Base-by-base conservation (phyloP, 2,329 filamentous ascomycete species). In the Microdochium bolleyi region DNA sequence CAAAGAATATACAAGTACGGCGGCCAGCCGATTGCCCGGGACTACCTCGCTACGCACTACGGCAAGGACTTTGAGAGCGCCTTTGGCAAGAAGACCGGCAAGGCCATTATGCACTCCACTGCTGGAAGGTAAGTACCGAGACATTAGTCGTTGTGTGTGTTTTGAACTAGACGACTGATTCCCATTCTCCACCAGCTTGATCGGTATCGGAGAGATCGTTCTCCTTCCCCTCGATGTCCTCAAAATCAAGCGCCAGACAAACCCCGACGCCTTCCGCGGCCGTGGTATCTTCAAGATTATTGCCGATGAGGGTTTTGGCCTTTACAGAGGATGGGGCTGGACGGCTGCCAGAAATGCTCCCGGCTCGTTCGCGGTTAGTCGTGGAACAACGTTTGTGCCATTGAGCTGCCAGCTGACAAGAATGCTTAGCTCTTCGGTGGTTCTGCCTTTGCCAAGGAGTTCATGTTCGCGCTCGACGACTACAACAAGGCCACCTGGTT, bases 161-260 rank as follows among this genome's bases (percentile, higher is more conserved):
- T 11, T 27, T 14, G 34, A 24, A 14, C 25, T 30, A 13, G 24
- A 16, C 2, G 25, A 44, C 44, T 48, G 3, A 13, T n/a, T 19
- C 16, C 52, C 54, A 27, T 58, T 51, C 32, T 48, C 30, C 48
- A 54, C 24, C 57, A 92, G 89, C 74, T 68, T 99, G 65, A 95
- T 99, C 66, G 94, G 94, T 64, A 96, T 99, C 63, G 94, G 94
- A 67, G 94, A 99, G 76, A 95, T 99, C 59, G 83, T 99, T 54
- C 83, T 99, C 27, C 82, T 99, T 41, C 94, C 94, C 44, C 83
- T 99, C 56, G 94, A 99, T 63, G 92, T 99, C 38, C 82, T 99
- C 58, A 99, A 99, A 83, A 99, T 99, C 77, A 99, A 99, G 83
- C 86, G 94, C 64, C 94, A 99, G 77, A 99, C 94, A 61, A 99